Base-by-base conservation (phyloP, 495 filamentous ascomycete species). In the Staphylotrichum tortipilum region DNA sequence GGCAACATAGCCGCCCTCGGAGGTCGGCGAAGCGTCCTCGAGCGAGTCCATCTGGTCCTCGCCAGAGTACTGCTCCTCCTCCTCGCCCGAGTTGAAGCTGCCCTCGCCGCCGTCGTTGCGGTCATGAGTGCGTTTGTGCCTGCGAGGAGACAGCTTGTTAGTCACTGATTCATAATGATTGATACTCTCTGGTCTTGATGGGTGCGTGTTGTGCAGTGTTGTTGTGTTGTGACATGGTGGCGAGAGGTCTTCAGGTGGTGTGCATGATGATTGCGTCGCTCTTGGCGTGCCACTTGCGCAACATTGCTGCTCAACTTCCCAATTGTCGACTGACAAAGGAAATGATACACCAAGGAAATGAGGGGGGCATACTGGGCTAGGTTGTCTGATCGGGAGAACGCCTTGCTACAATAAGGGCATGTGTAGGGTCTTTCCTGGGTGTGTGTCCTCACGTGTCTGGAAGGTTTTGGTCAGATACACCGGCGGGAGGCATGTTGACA, bases 361-460 rank as follows among this genome's bases (percentile, higher is more conserved):
- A 53, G 40, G 66, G 67, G 56, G 54, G 55, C 88, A 78, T 85
- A 94, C 85, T 98, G 92, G 66, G 92, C 92, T 66, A 98, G 83
- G 67, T 98, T 98, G 73, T 98, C 92, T 58, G 89, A 95, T 62
- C 92, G 80, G 39, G 92, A 96, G 69, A 98, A 98, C 39, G 91
- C 92, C 72, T 97, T 97, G 78, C 83, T 94, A 80, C 92, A 98
- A 67, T 94, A 85, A 61, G 84, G 84, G 78, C 92, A 98, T 59
- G 88, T 83, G 69, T 98, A 98, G 58, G 92, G 92, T 74, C 91
- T 84, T 74, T 98, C 92, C 79, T 98, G 92, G 18, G 92, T 98
- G 75, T 98, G 92, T 62, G 92, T 98, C 68, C 92, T 86, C 68
- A 98, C 94, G 77, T 98, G 92, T 74, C 90, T 95, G 67, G 69